Conservation (phyloP, 148 eudicot genomes). For the Chenopodium quinoa region DNA sequence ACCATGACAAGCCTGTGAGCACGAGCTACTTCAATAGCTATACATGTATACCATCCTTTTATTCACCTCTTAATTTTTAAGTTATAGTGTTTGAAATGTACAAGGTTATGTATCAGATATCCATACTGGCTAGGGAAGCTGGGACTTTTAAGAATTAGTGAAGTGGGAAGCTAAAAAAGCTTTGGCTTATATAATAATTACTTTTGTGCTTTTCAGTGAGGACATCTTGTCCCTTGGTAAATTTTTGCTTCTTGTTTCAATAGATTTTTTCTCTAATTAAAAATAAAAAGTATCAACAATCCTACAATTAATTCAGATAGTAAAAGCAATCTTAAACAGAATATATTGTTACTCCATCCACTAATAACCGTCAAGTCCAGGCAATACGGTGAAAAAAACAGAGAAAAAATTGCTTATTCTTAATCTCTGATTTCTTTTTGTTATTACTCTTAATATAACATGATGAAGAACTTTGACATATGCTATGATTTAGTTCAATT, state of each 20-base stretch:
- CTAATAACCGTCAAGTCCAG: not conserved
- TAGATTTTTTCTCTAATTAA: not conserved
- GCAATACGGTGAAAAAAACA: not conserved
- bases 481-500: not conserved
- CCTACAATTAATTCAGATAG: not conserved
- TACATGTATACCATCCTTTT: not conserved
- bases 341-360: not conserved
- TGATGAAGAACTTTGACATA: not conserved
- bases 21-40: not conserved
- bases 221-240: too few relatives aligned
- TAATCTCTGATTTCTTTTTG: not conserved
- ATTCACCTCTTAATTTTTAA: not conserved
- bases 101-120: not conserved
- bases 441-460: not conserved
- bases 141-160: too few relatives aligned
- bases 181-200: too few relatives aligned
- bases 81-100: not conserved
- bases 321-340: not conserved
- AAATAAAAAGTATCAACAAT: not conserved
- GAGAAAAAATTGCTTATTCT: not conserved
- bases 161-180: too few relatives aligned
- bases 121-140: too few relatives aligned
- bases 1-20: not conserved
- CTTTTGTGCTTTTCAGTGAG: too few relatives aligned
- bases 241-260: too few relatives aligned